Percentiles rank a stretch among this genome's conserved stretches.
These are phyloP conservation scores for Xylariaceae sp. DNA, from an alignment of 2,329 filamentous ascomycete genomes.

Conservation along the genomic window DNA sequence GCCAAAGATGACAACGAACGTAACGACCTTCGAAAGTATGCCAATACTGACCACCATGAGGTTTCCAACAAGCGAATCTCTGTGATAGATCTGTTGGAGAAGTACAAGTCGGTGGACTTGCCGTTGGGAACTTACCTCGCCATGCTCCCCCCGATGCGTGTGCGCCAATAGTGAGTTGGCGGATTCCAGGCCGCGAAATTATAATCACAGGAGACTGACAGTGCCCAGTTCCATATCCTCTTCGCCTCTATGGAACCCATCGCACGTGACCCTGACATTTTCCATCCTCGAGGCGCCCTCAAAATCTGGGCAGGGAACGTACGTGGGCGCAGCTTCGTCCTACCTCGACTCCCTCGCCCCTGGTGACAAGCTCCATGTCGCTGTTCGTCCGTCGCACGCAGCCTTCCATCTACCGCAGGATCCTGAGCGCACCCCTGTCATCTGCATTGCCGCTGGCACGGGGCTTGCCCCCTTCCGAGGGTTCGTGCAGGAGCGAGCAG, in stretches of 20 bases:
- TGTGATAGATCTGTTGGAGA: slow-evolving; percentile 65
- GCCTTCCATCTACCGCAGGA: slow-evolving; percentile 47
- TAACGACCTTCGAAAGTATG: slow-evolving; percentile 41
- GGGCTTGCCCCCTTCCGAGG: slow-evolving; percentile 41
- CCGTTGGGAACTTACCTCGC: slow-evolving; percentile 64
- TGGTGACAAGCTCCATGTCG: slow-evolving; percentile 36
- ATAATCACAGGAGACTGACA: no score
- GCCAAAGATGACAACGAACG: slow-evolving; percentile 22
- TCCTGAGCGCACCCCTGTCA: slow-evolving; percentile 41
- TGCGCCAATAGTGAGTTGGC: slow-evolving; percentile 64
- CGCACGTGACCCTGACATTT: slow-evolving; percentile 62
- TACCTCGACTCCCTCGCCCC: slow-evolving; percentile 50
- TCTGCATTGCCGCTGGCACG: slow-evolving; percentile 48
- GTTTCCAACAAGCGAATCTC: slow-evolving; percentile 55
- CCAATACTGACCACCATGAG: slow-evolving; percentile 41
- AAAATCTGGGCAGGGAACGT: slow-evolving; percentile 42
- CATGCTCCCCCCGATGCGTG: slow-evolving; percentile 72
- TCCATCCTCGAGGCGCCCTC: slow-evolving; percentile 57
- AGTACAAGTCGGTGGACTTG: slow-evolving; percentile 54
- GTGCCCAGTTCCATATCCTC: slow-evolving; percentile 62
- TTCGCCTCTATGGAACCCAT: slow-evolving; percentile 58
- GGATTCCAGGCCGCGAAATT: slow-evolving; percentile 29
- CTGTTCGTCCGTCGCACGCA: slow-evolving; percentile 32
- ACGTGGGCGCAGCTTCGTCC: slow-evolving; percentile 57
- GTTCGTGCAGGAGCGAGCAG: slow-evolving; percentile 46